Percentiles rank a stretch among this genome's conserved stretches.
Evolutionary conservation across 2,329 filamentous ascomycete genomes (phyloP).

Genomic region (Tolypocladium tropicale): DNA sequence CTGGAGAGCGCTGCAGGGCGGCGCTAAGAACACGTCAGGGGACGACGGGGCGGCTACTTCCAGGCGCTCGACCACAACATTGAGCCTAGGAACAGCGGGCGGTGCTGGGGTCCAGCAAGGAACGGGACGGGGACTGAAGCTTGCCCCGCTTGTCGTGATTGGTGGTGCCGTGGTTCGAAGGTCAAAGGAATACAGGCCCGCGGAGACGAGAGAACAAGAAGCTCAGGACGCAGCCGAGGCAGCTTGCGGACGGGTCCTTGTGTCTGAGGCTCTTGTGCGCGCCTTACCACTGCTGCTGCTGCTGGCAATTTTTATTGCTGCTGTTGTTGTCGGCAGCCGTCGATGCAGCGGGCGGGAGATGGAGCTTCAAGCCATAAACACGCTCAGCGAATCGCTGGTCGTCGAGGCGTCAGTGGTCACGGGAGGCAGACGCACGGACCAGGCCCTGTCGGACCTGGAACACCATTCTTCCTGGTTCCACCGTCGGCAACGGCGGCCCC

Average conservation of each 20-base stretch:
- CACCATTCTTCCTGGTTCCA: background rate
- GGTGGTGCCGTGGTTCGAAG: no score
- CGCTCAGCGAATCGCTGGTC: background rate
- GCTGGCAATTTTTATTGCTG: background rate
- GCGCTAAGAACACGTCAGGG: background rate
- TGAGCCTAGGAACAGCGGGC: background rate
- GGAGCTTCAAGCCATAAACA: background rate
- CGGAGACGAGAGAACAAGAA: background rate
- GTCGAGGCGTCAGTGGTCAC: background rate
- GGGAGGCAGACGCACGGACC: background rate
- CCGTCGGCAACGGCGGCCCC: background rate
- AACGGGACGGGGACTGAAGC: background rate
- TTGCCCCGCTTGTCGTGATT: background rate
- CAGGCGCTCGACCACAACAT: background rate
- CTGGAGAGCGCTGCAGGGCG: background rate
- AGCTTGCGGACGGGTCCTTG: background rate
- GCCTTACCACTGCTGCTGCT: background rate
- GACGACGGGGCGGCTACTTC: background rate
- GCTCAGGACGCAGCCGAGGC: background rate
- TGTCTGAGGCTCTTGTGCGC: background rate
- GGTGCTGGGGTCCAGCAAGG: background rate
- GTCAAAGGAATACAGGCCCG: background rate
- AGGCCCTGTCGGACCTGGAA: background rate
- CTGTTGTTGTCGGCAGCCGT: background rate
- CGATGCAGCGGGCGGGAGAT: background rate